phyloP scores from a whole-genome alignment of 768 basidiomycete genomes.

The Amanita jacksonii region DNA sequence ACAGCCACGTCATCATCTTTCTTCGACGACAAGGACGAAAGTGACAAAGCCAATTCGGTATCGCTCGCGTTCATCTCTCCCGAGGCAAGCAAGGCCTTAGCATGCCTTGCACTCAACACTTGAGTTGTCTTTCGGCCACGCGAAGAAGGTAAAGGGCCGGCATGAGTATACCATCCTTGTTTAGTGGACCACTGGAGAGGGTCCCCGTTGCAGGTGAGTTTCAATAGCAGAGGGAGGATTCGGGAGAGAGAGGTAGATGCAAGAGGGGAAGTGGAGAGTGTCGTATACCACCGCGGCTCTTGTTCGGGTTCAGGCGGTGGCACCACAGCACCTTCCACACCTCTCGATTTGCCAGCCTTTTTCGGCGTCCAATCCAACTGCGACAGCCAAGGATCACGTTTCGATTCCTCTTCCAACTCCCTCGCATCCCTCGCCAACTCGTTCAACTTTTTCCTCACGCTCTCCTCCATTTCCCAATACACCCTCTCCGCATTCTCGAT shows the following conservation, averaged over 20 bases:
- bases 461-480: conserved; percentile 65
- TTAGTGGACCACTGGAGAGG: conserved; percentile 45
- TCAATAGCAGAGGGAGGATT: conserved; percentile 60
- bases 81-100: conserved; percentile 31
- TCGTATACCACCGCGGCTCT: conserved; percentile 33
- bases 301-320: neutral
- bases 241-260: conserved; percentile 33
- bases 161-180: conserved; percentile 61
- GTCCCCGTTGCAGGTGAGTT: conserved; percentile 46
- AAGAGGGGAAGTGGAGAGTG: conserved; percentile 35
- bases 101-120: conserved; percentile 39
- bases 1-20: conserved; percentile 29
- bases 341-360: conserved; percentile 58
- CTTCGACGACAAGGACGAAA: too few species aligned
- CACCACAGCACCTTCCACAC: conserved; percentile 23
- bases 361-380: conserved; percentile 98
- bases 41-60: conserved; percentile 30
- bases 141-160: too few species aligned
- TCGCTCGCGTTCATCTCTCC: conserved; percentile 34
- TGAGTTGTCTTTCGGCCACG: conserved; percentile 31
- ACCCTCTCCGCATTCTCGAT: conserved; percentile 66
- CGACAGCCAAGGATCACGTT: conserved; percentile 69
- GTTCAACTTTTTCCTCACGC: conserved; percentile 62
- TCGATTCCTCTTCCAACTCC: conserved; percentile 46
- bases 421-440: conserved; percentile 63